Percentiles rank a stretch among this genome's conserved stretches.
Evolutionary conservation across 306 rosid species (phyloP).

Genomic region (Pyrus bretschneideri): DNA sequence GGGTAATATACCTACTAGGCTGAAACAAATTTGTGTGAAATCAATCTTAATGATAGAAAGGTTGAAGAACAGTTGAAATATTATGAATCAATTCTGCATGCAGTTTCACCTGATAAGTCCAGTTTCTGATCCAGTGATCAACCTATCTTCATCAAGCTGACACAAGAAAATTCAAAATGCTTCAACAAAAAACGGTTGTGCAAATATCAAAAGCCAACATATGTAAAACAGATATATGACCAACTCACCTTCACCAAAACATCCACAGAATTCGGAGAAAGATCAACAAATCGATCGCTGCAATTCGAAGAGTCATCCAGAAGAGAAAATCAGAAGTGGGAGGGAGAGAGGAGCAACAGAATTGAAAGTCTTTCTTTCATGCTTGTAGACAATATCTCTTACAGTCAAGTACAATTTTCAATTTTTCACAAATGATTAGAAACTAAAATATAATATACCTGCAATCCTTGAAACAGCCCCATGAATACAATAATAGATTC

Average conservation of each 20-base stretch:
- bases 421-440: not conserved
- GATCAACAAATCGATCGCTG: conserved; percentile 83
- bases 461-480: conserved; percentile 91
- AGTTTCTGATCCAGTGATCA: conserved; percentile 83
- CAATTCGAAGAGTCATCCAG: conserved; percentile 19
- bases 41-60: conserved; percentile 1
- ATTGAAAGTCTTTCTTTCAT: not conserved
- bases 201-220: not conserved
- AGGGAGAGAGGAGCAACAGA: not conserved
- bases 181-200: not conserved
- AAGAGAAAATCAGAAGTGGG: conserved; percentile 2
- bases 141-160: conserved; percentile 93
- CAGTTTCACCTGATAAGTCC: conserved; percentile 80
- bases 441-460: conserved; percentile 42
- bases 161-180: not conserved
- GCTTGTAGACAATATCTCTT: conserved; percentile 5
- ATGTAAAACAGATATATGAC: conserved; percentile 12
- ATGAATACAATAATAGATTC: conserved; percentile 63
- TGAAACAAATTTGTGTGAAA: conserved; percentile 12
- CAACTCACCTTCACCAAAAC: conserved; percentile 67
- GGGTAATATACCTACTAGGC: conserved; percentile 81
- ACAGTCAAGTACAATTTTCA: not conserved
- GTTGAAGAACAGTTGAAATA: not conserved
- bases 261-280: conserved; percentile 69
- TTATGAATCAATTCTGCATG: conserved; percentile 4